These are phyloP conservation scores for Chytriomyces sp. DNA, from an alignment of 192 early-diverging fungal genomes.

Conservation along the genomic window DNA sequence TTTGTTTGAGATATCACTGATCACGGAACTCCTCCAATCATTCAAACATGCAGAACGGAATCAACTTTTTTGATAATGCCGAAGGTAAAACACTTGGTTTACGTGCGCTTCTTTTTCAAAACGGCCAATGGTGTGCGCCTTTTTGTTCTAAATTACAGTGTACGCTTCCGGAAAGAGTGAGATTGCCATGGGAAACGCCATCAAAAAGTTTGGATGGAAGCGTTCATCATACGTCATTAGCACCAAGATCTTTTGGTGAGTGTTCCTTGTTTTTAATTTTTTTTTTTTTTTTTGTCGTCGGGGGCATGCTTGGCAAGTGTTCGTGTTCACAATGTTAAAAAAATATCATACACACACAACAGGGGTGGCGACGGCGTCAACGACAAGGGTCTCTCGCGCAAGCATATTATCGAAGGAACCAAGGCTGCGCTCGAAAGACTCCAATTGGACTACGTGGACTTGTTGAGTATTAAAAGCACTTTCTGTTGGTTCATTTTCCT, in stretches of 20 bases:
- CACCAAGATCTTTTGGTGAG: constrained; percentile 73
- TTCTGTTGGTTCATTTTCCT: constrained; percentile 2
- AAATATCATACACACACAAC: background rate
- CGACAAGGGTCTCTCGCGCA: constrained; percentile 80
- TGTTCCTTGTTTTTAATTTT: constrained; percentile 11
- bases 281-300: background rate
- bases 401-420: constrained; percentile 86
- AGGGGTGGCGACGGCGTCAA: constrained; percentile 62
- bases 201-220: constrained; percentile 74
- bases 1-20: too few species aligned
- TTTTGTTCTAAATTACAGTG: constrained; percentile 5
- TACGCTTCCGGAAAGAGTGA: constrained; percentile 69
- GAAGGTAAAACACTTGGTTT: constrained; percentile 18
- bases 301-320: background rate
- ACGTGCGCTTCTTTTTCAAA: too few species aligned
- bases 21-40: background rate
- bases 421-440: constrained; percentile 66
- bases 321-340: background rate
- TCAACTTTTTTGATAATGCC: constrained; percentile 76
- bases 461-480: constrained; percentile 14
- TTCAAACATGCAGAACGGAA: constrained; percentile 50
- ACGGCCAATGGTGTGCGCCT: constrained; percentile 51
- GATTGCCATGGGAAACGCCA: constrained; percentile 75
- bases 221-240: constrained; percentile 76
- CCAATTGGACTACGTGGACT: constrained; percentile 71